Conservation (phyloP, 1,284 basidiomycete species). For the Rhodotorula sp. region DNA sequence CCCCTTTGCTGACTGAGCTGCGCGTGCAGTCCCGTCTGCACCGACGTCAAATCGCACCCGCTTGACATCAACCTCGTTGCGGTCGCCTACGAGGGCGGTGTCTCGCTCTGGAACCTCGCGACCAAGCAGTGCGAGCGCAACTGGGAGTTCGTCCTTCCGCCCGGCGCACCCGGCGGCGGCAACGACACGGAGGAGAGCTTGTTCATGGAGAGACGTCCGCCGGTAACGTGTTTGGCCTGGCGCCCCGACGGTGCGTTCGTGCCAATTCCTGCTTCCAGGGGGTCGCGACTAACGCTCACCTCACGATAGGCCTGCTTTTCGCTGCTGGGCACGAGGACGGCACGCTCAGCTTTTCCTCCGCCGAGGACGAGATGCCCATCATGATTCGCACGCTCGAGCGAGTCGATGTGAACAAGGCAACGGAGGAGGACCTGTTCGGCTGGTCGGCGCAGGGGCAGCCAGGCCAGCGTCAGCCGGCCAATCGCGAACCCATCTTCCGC, state of each 20-base stretch:
- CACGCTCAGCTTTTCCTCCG: slow-evolving; percentile 80
- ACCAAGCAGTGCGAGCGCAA: slow-evolving; percentile 51
- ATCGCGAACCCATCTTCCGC: slow-evolving; percentile 82
- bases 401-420: slow-evolving; percentile 52
- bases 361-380: slow-evolving; percentile 77
- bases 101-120: slow-evolving; percentile 72
- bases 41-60: slow-evolving; percentile 73
- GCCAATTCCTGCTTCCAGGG: not conserved
- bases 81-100: slow-evolving; percentile 77
- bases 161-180: slow-evolving; percentile 76
- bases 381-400: slow-evolving; percentile 69
- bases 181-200: slow-evolving; percentile 62
- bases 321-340: slow-evolving; percentile 81
- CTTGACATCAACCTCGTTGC: slow-evolving; percentile 77
- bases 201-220: slow-evolving; percentile 68
- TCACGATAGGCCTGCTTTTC: slow-evolving; percentile 50
- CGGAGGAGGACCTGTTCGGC: slow-evolving; percentile 40
- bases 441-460: not conserved
- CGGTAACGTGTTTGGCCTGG: slow-evolving; percentile 74
- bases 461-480: slow-evolving; percentile 36
- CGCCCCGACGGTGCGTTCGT: slow-evolving; percentile 54
- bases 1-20: slow-evolving; percentile 11
- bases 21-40: slow-evolving; percentile 54
- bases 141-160: slow-evolving; percentile 55
- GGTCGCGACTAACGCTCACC: not conserved